Evolutionary conservation across 2,329 filamentous ascomycete species (phyloP).

Genomic region (Botryotinia calthae): DNA sequence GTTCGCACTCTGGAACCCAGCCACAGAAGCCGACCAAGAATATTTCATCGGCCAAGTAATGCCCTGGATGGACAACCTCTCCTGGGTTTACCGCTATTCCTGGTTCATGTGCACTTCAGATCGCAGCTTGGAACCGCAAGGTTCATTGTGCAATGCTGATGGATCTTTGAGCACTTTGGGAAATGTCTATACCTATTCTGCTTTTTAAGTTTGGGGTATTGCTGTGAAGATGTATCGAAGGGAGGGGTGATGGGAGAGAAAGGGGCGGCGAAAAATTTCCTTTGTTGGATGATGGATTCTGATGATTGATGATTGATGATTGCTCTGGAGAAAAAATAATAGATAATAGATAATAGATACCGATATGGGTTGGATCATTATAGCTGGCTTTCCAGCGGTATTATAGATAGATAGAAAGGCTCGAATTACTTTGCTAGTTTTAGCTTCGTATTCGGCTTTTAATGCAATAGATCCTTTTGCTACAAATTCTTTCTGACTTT

Average conservation of each 20-base stretch:
- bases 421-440: not conserved
- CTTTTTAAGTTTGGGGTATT: not conserved
- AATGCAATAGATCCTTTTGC: not conserved
- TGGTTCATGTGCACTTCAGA: slow-evolving; percentile 19
- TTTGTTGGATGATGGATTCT: not conserved
- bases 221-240: not conserved
- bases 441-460: not conserved
- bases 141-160: slow-evolving; percentile 1
- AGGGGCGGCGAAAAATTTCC: not conserved
- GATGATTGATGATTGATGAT: not conserved
- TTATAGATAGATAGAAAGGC: not conserved
- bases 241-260: not conserved
- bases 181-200: not conserved
- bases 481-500: too few relatives aligned
- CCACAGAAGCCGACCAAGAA: slow-evolving; percentile 34
- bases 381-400: not conserved
- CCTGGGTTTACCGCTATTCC: slow-evolving; percentile 19
- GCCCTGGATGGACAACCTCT: slow-evolving; percentile 43
- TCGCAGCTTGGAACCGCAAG: not conserved
- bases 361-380: too few relatives aligned
- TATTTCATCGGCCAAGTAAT: slow-evolving; percentile 43
- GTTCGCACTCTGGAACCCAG: slow-evolving; percentile 6
- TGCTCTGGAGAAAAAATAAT: not conserved
- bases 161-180: not conserved
- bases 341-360: not conserved